Conservation (phyloP, 2,329 filamentous ascomycete genomes). For the Botrytis sinoallii region DNA sequence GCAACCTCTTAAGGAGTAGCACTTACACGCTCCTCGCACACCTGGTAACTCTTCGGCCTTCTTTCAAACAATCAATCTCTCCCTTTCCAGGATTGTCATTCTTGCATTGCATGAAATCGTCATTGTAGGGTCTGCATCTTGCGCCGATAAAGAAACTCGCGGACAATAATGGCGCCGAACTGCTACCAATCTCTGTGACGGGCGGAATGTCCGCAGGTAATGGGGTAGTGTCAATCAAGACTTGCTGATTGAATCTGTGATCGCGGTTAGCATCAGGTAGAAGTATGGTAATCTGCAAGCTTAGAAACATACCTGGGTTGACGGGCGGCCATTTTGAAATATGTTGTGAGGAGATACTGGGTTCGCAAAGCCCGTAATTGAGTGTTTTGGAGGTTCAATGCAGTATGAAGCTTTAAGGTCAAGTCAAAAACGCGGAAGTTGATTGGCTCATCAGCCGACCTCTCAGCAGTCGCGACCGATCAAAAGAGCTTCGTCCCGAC, state of each 20-base stretch:
- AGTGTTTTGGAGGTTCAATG: slow-evolving; percentile 27
- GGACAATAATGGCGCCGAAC: slow-evolving; percentile 85
- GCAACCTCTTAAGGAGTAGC: not conserved
- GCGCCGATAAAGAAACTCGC: slow-evolving; percentile 97
- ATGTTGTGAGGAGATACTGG: slow-evolving; percentile 22
- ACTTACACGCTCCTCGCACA: slow-evolving; percentile 95
- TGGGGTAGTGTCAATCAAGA: slow-evolving; percentile 93
- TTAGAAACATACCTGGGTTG: slow-evolving; percentile 29
- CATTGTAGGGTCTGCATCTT: slow-evolving; percentile 91
- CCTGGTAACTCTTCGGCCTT: slow-evolving; percentile 92
- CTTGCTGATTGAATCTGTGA: slow-evolving; percentile 85
- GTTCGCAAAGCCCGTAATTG: slow-evolving; percentile 39
- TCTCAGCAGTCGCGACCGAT: slow-evolving; percentile 18
- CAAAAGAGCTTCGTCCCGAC: slow-evolving; percentile 24
- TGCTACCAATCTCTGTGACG: slow-evolving; percentile 90
- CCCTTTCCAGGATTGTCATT: slow-evolving; percentile 84
- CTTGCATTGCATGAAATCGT: slow-evolving; percentile 99
- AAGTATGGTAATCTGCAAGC: too few species aligned
- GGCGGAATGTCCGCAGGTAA: slow-evolving; percentile 88
- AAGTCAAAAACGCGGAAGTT: slow-evolving; percentile 30
- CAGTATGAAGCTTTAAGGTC: slow-evolving; percentile 34
- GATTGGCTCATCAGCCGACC: slow-evolving; percentile 31
- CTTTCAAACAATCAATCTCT: slow-evolving; percentile 92
- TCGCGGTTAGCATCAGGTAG: slow-evolving; percentile 32
- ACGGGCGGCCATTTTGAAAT: slow-evolving; percentile 36